Evolutionary conservation across 2,329 filamentous ascomycete genomes (phyloP).

Genomic region (Colletotrichum cuscutae): DNA sequence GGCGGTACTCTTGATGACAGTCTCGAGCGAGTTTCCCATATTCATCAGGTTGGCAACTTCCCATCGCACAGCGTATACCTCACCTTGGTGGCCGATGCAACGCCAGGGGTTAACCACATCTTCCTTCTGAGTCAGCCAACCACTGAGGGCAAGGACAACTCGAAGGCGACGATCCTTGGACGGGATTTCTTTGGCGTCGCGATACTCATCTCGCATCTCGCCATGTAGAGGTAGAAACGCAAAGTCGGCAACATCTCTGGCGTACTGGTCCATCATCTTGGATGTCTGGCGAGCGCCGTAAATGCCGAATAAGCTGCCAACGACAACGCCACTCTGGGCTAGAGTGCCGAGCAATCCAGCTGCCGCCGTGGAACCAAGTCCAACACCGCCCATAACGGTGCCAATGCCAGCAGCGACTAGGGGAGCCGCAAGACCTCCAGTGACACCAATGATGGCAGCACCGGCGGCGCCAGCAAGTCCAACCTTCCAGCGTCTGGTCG

Average conservation of each 20-base stretch:
- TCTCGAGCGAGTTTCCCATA: constrained; percentile 81
- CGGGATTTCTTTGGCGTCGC: constrained; percentile 61
- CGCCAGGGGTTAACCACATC: constrained; percentile 84
- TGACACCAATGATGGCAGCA: constrained; percentile 75
- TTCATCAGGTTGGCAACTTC: constrained; percentile 82
- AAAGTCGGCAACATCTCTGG: constrained; percentile 88
- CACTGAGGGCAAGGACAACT: constrained; percentile 84
- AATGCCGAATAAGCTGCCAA: constrained; percentile 91
- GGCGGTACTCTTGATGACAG: constrained; percentile 81
- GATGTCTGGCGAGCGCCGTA: constrained; percentile 86
- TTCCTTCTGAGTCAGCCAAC: constrained; percentile 79
- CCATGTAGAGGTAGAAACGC: constrained; percentile 81
- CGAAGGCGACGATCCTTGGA: constrained; percentile 75
- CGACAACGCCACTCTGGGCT: constrained; percentile 80
- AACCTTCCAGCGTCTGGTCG: constrained; percentile 78
- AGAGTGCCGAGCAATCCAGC: constrained; percentile 83
- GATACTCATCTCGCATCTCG: constrained; percentile 50
- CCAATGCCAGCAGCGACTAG: constrained; percentile 84
- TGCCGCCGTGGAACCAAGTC: constrained; percentile 77
- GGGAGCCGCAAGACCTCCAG: constrained; percentile 80
- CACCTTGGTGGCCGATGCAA: constrained; percentile 76
- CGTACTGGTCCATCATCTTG: constrained; percentile 89
- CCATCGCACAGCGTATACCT: constrained; percentile 87
- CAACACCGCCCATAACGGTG: constrained; percentile 79
- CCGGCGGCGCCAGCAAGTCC: constrained; percentile 60